Evolutionary conservation across 73 alveolate genomes (phyloP).

Genomic region (Uronychia setigera): DNA sequence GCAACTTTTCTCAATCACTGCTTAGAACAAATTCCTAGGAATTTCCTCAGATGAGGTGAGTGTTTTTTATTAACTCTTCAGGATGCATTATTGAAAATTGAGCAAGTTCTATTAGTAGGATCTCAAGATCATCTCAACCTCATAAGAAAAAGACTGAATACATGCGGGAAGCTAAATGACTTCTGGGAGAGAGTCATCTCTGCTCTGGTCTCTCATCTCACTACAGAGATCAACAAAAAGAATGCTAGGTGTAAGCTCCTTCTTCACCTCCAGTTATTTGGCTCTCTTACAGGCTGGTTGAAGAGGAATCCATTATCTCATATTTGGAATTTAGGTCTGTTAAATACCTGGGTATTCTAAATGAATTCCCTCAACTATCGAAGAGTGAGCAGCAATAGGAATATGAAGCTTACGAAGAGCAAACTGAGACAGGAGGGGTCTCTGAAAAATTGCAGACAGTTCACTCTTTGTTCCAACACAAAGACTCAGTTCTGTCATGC

Average conservation of each 20-base stretch:
- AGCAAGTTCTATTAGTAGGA: background rate
- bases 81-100: background rate
- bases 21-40: background rate
- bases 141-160: background rate
- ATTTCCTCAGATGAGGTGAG: background rate
- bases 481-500: no score
- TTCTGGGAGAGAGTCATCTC: constrained; percentile 1
- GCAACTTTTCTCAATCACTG: background rate
- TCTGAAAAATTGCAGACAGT: no score
- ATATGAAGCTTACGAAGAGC: background rate
- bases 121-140: background rate
- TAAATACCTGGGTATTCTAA: background rate
- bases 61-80: background rate
- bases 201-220: background rate
- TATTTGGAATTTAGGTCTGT: background rate
- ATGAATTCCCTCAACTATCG: background rate
- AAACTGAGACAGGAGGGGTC: no score
- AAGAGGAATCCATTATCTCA: background rate
- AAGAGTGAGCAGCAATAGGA: background rate
- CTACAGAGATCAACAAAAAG: background rate
- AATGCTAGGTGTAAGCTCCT: background rate
- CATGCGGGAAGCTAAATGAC: background rate
- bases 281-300: constrained; percentile 4
- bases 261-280: background rate
- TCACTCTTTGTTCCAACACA: no score